A percentile compares a stretch with the other conserved stretches of the same genome.
Evolutionary conservation across 345 rosid genomes (phyloP).

Genomic region (Draba incana): DNA sequence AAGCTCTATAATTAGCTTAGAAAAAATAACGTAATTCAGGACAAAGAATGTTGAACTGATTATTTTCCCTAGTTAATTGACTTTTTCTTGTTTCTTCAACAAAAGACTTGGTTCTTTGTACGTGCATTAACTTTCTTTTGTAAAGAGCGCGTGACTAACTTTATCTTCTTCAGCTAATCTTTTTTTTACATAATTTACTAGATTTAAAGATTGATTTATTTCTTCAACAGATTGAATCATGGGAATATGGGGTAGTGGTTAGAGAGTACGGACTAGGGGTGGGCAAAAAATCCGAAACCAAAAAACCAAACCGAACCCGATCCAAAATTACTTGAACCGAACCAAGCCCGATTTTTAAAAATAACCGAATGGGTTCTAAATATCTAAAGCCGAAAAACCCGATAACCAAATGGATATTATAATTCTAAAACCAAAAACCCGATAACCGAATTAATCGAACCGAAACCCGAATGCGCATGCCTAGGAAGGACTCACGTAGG

Average conservation of each 20-base stretch:
- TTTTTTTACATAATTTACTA: not conserved
- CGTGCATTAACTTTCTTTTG: slow-evolving; percentile 25
- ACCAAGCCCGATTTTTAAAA: too few species aligned
- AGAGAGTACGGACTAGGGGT: not conserved
- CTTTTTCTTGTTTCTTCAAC: slow-evolving; percentile 14
- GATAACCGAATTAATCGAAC: too few species aligned
- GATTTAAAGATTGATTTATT: not conserved
- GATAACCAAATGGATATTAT: too few species aligned
- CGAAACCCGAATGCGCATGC: too few species aligned
- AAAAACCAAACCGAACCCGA: too few species aligned
- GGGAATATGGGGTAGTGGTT: not conserved
- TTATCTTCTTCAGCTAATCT: not conserved
- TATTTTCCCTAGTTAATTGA: not conserved
- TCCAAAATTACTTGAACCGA: too few species aligned
- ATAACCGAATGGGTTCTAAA: too few species aligned
- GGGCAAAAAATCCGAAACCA: not conserved
- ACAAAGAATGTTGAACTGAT: not conserved
- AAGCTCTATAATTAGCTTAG: slow-evolving; percentile 19
- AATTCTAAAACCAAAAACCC: too few species aligned
- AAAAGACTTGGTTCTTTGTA: slow-evolving; percentile 10
- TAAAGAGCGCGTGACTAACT: slow-evolving; percentile 13
- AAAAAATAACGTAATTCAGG: not conserved
- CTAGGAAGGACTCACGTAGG: not conserved
- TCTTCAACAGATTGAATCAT: not conserved
- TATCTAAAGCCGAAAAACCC: too few species aligned